Evolutionary conservation across 495 filamentous ascomycete genomes (phyloP), one percentile per base, ranked within the genome.

Genomic region (Amphirosellinia nigrospora): DNA sequence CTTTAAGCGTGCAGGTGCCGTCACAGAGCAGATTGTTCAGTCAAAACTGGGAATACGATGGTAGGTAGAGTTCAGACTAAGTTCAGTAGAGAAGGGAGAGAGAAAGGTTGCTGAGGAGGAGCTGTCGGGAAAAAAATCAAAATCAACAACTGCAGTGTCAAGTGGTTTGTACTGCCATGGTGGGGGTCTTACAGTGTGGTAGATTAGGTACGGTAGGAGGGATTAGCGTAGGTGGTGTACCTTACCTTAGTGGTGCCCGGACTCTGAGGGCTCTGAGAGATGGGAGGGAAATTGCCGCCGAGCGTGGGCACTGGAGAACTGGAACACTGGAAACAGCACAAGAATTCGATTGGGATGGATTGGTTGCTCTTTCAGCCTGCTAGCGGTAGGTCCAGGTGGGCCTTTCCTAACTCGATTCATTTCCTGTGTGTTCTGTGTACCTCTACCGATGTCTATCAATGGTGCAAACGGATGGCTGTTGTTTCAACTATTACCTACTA

Each of bases 291-390:
- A 73, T 68, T 73, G 52, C 73, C 70, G 64, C 70, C n/a, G n/a
- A 34, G 32, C 3, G 55, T 19, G 55, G n/a, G n/a, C n/a, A n/a
- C n/a, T n/a, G n/a, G n/a, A n/a, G n/a, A n/a, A n/a, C n/a, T n/a
- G n/a, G 55, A 13, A 16, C 26, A 28, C 75, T 76, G 75, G 74
- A 78, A 76, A 52, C 76, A 74, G 74, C 69, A 74, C 68, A 74
- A 72, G 72, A 73, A 74, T 76, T 76, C 71, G 61, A 66, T 59
- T 71, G 11, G 19, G n/a, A 41, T 41, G 21, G 21, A 15, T 71
- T 68, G 70, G 72, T 71, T 60, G 72, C 72, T 76, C 71, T 72
- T 78, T 76, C 70, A 73, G 71, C 69, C 70, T 61, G 68, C 55
- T 77, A 75, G 71, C 73, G 64, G 73, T 66, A 46, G 21, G 32